Evolutionary conservation across 208 protist genomes (phyloP).

Genomic region (Crithidia acanthocephali): DNA sequence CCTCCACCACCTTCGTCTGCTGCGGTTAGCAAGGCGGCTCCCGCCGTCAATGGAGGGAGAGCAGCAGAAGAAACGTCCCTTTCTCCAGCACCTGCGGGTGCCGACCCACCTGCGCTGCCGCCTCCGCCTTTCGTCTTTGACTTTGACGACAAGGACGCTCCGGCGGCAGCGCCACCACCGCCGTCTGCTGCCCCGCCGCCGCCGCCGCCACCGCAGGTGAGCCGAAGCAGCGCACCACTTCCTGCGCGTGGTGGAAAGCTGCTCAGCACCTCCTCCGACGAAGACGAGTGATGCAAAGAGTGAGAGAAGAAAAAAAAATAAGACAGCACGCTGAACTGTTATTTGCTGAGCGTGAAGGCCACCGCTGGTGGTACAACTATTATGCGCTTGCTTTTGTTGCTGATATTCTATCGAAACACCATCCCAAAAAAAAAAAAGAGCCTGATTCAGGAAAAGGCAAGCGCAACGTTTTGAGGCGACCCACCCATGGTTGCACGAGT

Average conservation of each 20-base stretch:
- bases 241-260: conserved; percentile 41
- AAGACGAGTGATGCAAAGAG: conserved; percentile 23
- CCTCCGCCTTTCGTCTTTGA: conserved; percentile 22
- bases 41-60: no score
- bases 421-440: no score
- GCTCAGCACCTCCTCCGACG: conserved; percentile 53
- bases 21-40: no score
- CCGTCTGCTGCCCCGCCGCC: neutral
- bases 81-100: conserved; percentile 1
- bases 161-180: conserved; percentile 5
- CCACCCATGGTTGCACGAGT: no score
- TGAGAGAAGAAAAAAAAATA: neutral
- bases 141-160: conserved; percentile 12
- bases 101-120: conserved; percentile 8
- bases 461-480: no score
- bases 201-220: neutral
- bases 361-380: no score
- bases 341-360: no score
- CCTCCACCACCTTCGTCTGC: no score
- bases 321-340: neutral
- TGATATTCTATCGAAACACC: no score
- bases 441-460: no score
- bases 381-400: no score
- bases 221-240: conserved; percentile 1
- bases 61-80: no score